Conservation (phyloP, 2,329 filamentous ascomycete genomes). For the Nigrograna mackinnonii region DNA sequence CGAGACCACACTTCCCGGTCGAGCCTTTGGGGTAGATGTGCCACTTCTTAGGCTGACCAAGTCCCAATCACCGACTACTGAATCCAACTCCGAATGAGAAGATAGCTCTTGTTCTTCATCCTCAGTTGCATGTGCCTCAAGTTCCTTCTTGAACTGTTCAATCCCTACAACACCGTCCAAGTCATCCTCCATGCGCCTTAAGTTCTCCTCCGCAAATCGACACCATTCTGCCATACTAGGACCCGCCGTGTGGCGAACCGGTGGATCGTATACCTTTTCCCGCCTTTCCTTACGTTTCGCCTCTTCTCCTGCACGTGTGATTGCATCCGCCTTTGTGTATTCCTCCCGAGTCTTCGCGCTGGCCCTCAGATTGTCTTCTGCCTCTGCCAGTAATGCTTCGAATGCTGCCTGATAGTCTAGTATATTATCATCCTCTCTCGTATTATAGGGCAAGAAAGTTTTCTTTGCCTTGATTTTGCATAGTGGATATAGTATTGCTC, state of each 20-base stretch:
- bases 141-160: slow-evolving; percentile 16
- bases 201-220: slow-evolving; percentile 4
- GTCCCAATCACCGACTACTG: slow-evolving; percentile 13
- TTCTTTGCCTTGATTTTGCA: slow-evolving; percentile 24
- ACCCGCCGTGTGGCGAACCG: too few species aligned
- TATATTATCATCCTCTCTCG: background rate
- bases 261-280: too few species aligned
- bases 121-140: slow-evolving; percentile 4
- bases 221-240: slow-evolving; percentile 7
- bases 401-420: slow-evolving; percentile 7
- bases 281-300: background rate
- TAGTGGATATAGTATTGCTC: slow-evolving; percentile 17
- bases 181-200: slow-evolving; percentile 5
- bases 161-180: slow-evolving; percentile 9
- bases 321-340: slow-evolving; percentile 7
- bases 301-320: slow-evolving; percentile 1
- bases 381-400: slow-evolving; percentile 7
- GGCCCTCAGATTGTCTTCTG: slow-evolving; percentile 7
- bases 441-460: slow-evolving; percentile 7
- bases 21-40: slow-evolving; percentile 3
- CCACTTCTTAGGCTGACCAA: slow-evolving; percentile 13
- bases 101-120: too few species aligned
- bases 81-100: background rate
- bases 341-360: slow-evolving; percentile 9
- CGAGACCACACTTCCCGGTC: slow-evolving; percentile 1